Evolutionary conservation across 768 basidiomycete species (phyloP).

Genomic region (Agaricus blazei): DNA sequence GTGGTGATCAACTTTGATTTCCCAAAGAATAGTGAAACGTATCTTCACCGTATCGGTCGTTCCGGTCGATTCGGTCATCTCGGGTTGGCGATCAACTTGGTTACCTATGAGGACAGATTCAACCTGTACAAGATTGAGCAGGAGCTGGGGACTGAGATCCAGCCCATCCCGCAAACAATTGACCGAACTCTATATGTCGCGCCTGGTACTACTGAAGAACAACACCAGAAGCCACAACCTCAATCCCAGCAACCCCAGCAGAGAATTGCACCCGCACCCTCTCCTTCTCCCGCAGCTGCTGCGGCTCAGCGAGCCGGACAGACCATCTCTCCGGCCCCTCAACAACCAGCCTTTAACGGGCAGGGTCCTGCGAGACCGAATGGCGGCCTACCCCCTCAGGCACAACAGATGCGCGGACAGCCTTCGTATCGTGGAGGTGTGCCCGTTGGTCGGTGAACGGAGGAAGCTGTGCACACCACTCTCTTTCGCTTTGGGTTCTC

Average conservation of each 20-base stretch:
- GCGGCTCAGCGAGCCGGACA: slow-evolving; percentile 9
- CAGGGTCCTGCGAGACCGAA: slow-evolving; percentile 18
- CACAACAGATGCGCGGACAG: slow-evolving; percentile 23
- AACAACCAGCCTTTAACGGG: slow-evolving; percentile 9
- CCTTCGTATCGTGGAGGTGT: slow-evolving; percentile 32
- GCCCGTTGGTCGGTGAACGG: slow-evolving; percentile 29
- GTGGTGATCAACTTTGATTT: slow-evolving; percentile 99
- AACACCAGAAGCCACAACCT: slow-evolving; percentile 29
- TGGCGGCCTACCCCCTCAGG: slow-evolving; percentile 9
- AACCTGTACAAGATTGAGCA: slow-evolving; percentile 98
- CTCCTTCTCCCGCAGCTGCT: slow-evolving; percentile 13
- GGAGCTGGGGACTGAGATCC: slow-evolving; percentile 97
- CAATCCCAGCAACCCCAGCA: slow-evolving; percentile 20
- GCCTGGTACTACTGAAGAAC: slow-evolving; percentile 49
- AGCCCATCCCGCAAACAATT: slow-evolving; percentile 88
- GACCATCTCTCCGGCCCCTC: slow-evolving; percentile 3
- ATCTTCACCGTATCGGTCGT: slow-evolving; percentile 97
- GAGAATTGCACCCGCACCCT: slow-evolving; percentile 15
- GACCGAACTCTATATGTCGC: slow-evolving; percentile 93
- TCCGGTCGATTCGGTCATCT: slow-evolving; percentile 97
- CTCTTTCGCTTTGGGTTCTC: neutral
- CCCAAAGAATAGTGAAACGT: slow-evolving; percentile 98
- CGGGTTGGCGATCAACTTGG: slow-evolving; percentile 94
- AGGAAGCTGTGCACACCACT: slow-evolving; percentile 2
- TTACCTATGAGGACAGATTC: slow-evolving; percentile 97